phyloP scores from a whole-genome alignment of 2,329 filamentous ascomycete genomes.

The Metarhizium sp. region DNA sequence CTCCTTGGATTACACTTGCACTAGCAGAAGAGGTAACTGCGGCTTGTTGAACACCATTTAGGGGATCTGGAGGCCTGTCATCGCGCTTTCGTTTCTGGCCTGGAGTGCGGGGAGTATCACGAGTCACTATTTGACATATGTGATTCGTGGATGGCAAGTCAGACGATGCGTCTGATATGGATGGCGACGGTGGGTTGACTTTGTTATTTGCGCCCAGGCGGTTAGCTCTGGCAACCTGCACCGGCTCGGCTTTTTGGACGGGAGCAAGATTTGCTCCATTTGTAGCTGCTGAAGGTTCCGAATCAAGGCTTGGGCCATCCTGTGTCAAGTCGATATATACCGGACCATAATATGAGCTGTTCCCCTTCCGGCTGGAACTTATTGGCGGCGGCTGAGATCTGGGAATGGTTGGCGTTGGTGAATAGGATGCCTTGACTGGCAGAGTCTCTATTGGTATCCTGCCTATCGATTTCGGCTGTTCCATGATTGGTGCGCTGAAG shows the following conservation, averaged over 20 bases:
- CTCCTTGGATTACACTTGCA: background rate
- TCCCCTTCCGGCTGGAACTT: background rate
- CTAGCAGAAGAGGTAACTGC: background rate
- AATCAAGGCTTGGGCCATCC: background rate
- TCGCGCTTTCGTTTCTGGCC: background rate
- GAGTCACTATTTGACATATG: background rate
- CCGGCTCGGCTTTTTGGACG: background rate
- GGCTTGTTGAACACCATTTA: background rate
- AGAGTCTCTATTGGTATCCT: background rate
- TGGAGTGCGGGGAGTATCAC: background rate
- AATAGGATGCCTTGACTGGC: background rate
- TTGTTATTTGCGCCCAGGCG: background rate
- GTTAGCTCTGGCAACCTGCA: background rate
- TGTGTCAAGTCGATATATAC: conserved; percentile 1
- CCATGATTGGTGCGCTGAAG: background rate
- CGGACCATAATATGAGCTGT: background rate
- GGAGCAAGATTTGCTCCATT: background rate
- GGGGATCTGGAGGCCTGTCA: background rate
- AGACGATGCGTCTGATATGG: background rate
- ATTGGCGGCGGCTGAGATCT: background rate
- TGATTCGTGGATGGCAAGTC: background rate
- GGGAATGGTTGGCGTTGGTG: background rate
- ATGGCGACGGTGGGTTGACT: background rate
- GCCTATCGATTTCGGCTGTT: background rate
- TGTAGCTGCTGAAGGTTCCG: background rate